phyloP scores from a whole-genome alignment of 345 rosid genomes.

The Carallia brachiata region DNA sequence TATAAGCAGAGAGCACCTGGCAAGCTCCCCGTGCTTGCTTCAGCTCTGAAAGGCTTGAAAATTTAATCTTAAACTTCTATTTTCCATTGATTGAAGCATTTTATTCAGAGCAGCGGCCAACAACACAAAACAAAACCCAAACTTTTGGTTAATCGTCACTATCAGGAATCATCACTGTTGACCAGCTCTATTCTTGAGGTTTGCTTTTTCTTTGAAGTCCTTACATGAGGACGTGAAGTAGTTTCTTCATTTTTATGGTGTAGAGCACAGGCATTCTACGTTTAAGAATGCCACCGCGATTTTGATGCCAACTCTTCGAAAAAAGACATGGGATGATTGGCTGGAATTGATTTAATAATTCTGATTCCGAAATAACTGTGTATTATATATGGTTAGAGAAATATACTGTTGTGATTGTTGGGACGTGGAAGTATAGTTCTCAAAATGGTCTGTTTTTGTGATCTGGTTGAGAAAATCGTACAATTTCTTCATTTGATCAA shows the following conservation, averaged over 20 bases:
- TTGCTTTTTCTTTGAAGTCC: constrained; percentile 8
- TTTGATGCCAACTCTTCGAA: too few relatives aligned
- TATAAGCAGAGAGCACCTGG: constrained; percentile 75
- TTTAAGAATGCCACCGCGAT: too few relatives aligned
- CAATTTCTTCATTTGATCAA: too few relatives aligned
- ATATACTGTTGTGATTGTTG: too few relatives aligned
- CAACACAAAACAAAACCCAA: constrained; percentile 9
- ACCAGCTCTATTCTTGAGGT: background rate
- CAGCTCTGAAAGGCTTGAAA: constrained; percentile 71
- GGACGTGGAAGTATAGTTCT: too few relatives aligned
- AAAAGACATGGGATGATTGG: too few relatives aligned
- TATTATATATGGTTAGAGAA: too few relatives aligned
- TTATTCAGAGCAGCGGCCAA: constrained; percentile 1
- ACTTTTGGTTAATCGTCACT: constrained; percentile 6
- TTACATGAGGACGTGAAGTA: constrained; percentile 16
- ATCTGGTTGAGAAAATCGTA: too few relatives aligned
- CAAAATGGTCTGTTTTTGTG: too few relatives aligned
- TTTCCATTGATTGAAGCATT: constrained; percentile 10
- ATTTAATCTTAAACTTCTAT: constrained; percentile 32
- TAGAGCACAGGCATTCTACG: too few relatives aligned
- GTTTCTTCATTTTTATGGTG: background rate
- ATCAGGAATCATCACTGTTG: background rate
- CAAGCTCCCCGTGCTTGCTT: constrained; percentile 61
- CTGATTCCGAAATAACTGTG: too few relatives aligned
- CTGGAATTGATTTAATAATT: too few relatives aligned